Conservation (phyloP, 495 filamentous ascomycete genomes). For the Diplogelasinospora grovesii region DNA sequence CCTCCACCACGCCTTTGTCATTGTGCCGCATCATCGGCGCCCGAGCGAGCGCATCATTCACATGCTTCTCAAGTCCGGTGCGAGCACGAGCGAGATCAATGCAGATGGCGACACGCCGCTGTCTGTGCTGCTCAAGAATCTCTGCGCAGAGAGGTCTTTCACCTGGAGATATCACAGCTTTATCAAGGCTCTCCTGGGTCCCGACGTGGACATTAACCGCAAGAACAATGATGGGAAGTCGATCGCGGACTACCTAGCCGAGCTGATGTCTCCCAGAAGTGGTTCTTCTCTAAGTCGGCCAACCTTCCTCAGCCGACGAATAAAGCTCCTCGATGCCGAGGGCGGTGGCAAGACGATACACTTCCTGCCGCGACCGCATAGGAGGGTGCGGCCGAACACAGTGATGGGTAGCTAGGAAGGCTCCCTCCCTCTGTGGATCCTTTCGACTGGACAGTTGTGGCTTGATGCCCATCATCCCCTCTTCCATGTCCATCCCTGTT, state of each 20-base stretch:
- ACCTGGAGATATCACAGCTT: conserved; percentile 17
- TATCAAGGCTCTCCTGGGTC: conserved; percentile 9
- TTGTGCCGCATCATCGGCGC: conserved; percentile 1
- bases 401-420: background rate
- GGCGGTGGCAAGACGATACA: conserved; percentile 9
- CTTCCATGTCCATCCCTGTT: too few relatives aligned
- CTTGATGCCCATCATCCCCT: too few relatives aligned
- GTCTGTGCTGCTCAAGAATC: conserved; percentile 11
- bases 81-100: conserved; percentile 9
- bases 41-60: conserved; percentile 14
- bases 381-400: conserved; percentile 2
- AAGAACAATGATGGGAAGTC: conserved; percentile 10
- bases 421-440: too few relatives aligned
- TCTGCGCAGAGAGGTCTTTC: conserved; percentile 6
- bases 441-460: too few relatives aligned
- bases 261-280: conserved; percentile 9
- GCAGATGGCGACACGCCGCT: conserved; percentile 13
- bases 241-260: conserved; percentile 9
- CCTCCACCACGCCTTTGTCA: conserved; percentile 11
- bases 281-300: conserved; percentile 1
- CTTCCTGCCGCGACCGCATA: conserved; percentile 12
- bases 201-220: conserved; percentile 14
- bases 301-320: conserved; percentile 12
- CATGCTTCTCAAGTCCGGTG: conserved; percentile 7
- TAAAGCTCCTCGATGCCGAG: conserved; percentile 8